These are phyloP conservation scores for Mortierella sp. DNA, from an alignment of 371 early-diverging fungal species.

Conservation along the genomic window DNA sequence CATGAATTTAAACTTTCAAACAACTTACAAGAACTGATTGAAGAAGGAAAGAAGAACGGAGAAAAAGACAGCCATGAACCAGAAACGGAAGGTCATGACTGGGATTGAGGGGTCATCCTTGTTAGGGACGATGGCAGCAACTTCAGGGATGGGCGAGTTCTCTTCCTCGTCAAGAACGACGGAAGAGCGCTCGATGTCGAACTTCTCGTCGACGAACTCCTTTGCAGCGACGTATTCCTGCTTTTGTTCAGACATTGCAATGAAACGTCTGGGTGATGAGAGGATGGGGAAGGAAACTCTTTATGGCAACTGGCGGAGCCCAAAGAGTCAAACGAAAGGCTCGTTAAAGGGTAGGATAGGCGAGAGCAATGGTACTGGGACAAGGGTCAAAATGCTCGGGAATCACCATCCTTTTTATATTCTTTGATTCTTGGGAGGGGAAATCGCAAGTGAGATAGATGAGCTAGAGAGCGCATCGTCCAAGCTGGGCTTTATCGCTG, in stretches of 20 bases:
- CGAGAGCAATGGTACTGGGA: conserved; percentile 9
- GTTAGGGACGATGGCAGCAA: conserved; percentile 75
- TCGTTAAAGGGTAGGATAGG: not conserved
- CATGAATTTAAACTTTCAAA: no score
- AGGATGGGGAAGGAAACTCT: not conserved
- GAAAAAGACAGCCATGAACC: conserved; percentile 74
- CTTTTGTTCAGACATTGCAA: conserved; percentile 8
- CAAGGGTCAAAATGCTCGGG: not conserved
- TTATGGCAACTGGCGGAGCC: not conserved
- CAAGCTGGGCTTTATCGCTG: not conserved
- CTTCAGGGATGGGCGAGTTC: conserved; percentile 79
- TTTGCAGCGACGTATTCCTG: conserved; percentile 12
- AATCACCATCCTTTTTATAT: not conserved
- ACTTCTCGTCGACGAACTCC: conserved; percentile 11
- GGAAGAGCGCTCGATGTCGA: conserved; percentile 18
- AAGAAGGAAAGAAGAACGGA: conserved; percentile 68
- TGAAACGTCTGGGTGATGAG: not conserved
- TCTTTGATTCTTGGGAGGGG: no score
- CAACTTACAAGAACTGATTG: conserved; percentile 70
- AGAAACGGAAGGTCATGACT: conserved; percentile 78
- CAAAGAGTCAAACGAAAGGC: not conserved
- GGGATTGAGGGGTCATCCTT: conserved; percentile 73
- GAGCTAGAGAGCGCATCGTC: no score
- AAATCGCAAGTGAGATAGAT: no score
- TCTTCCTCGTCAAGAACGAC: conserved; percentile 60